Evolutionary conservation across 306 rosid genomes (phyloP), one percentile per base, ranked within the genome.

Genomic region (Astragalus glycyphyllos): DNA sequence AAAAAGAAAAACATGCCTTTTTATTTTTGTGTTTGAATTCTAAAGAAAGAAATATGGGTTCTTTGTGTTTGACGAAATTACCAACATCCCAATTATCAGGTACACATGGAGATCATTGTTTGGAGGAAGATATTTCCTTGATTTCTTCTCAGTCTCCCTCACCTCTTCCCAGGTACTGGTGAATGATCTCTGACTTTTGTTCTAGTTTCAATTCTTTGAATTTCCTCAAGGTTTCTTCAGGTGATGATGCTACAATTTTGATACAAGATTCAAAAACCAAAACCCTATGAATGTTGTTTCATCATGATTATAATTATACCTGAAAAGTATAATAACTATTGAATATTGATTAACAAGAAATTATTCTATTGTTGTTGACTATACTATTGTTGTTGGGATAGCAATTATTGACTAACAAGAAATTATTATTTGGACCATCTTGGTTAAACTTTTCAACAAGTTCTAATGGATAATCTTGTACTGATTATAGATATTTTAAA

Each of bases 51-150:
- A 31, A 8, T 7, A 65, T 34, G 23, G 42, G 42, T 49, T 5
- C n/a, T 66, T 16, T 13, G 26, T 42, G 47, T 67, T 46, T 59
- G 20, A 35, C 23, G 12, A 8, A 11, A 38, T 11, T 55, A 29
- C 46, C 17, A 34, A 12, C 15, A 2, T 32, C 11, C 35, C 8
- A 41, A 38, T 54, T 37, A n/a, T 23, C 11, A 69, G 63, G 59
- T 82, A 69, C 81, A 83, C 85, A 70, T 13, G 82, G 78, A 73
- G 85, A 55, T 66, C 85, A 74, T 37, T 80, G 67, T 11, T 54
- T 64, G 37, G 78, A 78, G 45, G 80, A 72, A 6, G 84, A 72
- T 35, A 66, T 38, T 55, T 46, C 84, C 41, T 69, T 13, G 23
- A 40, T 80, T 68, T 79, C 89, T 56, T 54, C 84, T 65, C 62